Conservation (phyloP, 2,329 filamentous ascomycete genomes). For the Cercospora sp. region DNA sequence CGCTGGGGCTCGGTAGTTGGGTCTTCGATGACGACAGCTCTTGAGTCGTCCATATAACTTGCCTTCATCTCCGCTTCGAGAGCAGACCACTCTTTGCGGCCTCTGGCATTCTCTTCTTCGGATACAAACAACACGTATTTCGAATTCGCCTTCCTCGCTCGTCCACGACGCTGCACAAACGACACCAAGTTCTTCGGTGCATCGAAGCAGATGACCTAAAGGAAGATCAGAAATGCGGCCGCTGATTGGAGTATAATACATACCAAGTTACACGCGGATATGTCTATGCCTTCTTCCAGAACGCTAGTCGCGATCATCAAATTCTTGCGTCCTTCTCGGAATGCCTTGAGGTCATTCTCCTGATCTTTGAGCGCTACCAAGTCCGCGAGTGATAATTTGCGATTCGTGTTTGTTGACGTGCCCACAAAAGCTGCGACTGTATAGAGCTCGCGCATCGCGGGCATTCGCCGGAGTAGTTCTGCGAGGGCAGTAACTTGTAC, state of each 20-base stretch:
- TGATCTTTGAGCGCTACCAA: slow-evolving; percentile 52
- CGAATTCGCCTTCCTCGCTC: slow-evolving; percentile 60
- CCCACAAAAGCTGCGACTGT: slow-evolving; percentile 56
- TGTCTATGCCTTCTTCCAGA: slow-evolving; percentile 62
- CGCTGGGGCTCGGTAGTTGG: slow-evolving; percentile 45
- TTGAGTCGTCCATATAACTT: slow-evolving; percentile 65
- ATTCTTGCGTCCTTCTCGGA: slow-evolving; percentile 55
- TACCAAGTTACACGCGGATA: slow-evolving; percentile 62
- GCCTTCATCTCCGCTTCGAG: slow-evolving; percentile 74
- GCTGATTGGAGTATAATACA: background rate
- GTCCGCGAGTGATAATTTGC: slow-evolving; percentile 53
- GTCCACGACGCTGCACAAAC: slow-evolving; percentile 65
- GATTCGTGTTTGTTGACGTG: slow-evolving; percentile 45
- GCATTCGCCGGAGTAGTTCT: slow-evolving; percentile 25
- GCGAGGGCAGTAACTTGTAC: slow-evolving; percentile 45
- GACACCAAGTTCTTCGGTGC: slow-evolving; percentile 62
- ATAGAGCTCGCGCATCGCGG: slow-evolving; percentile 39
- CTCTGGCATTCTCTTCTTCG: slow-evolving; percentile 38
- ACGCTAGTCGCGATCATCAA: slow-evolving; percentile 61
- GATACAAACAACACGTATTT: slow-evolving; percentile 54
- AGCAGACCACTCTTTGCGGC: slow-evolving; percentile 58
- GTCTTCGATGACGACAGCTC: slow-evolving; percentile 45
- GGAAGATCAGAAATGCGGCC: background rate
- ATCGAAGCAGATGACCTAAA: slow-evolving; percentile 60
- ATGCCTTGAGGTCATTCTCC: slow-evolving; percentile 55